These are phyloP conservation scores for Tripterygium wilfordii DNA, from an alignment of 177 flowering plant species.

Conservation along the genomic window DNA sequence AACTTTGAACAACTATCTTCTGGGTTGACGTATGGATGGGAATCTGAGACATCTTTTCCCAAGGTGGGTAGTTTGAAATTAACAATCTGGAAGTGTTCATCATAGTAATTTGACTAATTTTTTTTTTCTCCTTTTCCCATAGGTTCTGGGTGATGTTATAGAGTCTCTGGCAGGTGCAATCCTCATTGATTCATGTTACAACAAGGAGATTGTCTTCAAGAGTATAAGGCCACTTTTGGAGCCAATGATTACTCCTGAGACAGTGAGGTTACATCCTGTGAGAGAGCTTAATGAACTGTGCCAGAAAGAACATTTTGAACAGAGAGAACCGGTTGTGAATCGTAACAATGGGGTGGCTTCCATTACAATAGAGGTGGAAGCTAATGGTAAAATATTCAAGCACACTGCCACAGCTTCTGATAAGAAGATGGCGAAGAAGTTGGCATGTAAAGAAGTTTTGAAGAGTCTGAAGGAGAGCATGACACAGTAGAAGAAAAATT, in stretches of 20 bases:
- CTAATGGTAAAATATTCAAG: constrained; percentile 25
- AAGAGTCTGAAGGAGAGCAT: constrained; percentile 30
- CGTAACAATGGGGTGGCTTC: constrained; percentile 18
- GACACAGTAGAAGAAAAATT: no score
- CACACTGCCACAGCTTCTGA: constrained; percentile 31
- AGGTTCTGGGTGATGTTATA: constrained; percentile 88
- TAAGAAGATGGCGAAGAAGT: constrained; percentile 38
- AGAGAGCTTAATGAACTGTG: constrained; percentile 56
- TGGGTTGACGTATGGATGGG: constrained; percentile 68
- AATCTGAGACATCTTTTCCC: constrained; percentile 49
- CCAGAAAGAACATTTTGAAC: constrained; percentile 22
- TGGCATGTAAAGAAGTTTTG: constrained; percentile 49
- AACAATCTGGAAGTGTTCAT: no score
- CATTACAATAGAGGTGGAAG: constrained; percentile 44
- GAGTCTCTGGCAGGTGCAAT: constrained; percentile 93
- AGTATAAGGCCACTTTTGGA: constrained; percentile 68
- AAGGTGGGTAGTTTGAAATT: constrained; percentile 34
- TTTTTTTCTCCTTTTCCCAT: not conserved
- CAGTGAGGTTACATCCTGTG: constrained; percentile 52
- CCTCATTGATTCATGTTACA: constrained; percentile 60
- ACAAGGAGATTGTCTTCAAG: constrained; percentile 46
- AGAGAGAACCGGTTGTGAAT: constrained; percentile 4
- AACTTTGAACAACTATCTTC: constrained; percentile 18
- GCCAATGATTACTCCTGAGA: constrained; percentile 65
- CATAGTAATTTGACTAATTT: not conserved